Percentiles rank a stretch among this genome's conserved stretches.
Conservation (phyloP, 805 yeast genomes). For the Isabelozyma rhagii region DNA sequence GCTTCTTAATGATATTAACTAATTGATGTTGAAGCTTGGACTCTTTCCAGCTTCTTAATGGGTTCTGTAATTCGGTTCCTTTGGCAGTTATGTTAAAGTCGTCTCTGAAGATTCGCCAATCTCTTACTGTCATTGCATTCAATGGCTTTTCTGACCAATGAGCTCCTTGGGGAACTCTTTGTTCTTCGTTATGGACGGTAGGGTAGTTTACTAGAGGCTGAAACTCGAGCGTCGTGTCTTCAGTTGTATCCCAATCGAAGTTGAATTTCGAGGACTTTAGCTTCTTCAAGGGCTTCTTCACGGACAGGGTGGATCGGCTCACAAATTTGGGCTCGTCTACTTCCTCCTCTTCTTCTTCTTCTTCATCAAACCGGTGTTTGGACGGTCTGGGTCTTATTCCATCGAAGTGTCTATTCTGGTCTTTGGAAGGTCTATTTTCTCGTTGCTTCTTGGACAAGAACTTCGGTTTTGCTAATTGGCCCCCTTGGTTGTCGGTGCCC, state of each 20-base stretch:
- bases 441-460: conserved; percentile 19
- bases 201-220: conserved; percentile 36
- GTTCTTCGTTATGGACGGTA: conserved; percentile 6
- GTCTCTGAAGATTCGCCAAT: conserved; percentile 85
- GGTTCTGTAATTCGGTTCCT: conserved; percentile 43
- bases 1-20: conserved; percentile 25
- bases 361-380: conserved; percentile 1
- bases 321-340: not conserved
- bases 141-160: conserved; percentile 73
- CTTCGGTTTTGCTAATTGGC: conserved; percentile 11
- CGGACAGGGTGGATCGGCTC: not conserved
- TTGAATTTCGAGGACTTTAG: conserved; percentile 40
- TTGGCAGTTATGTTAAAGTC: conserved; percentile 66
- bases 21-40: conserved; percentile 41
- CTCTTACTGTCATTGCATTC: conserved; percentile 69
- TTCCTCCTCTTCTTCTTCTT: not conserved
- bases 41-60: conserved; percentile 76
- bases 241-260: conserved; percentile 67
- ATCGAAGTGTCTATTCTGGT: too few relatives aligned
- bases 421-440: conserved; percentile 2
- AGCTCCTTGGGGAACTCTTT: conserved; percentile 10
- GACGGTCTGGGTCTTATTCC: too few relatives aligned
- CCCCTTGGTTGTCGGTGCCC: not conserved
- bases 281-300: conserved; percentile 1
- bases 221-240: conserved; percentile 56